A percentile compares a stretch with the other conserved stretches of the same genome.
Evolutionary conservation across 2,329 filamentous ascomycete species (phyloP).

Genomic region (Hypoxylon sp.): DNA sequence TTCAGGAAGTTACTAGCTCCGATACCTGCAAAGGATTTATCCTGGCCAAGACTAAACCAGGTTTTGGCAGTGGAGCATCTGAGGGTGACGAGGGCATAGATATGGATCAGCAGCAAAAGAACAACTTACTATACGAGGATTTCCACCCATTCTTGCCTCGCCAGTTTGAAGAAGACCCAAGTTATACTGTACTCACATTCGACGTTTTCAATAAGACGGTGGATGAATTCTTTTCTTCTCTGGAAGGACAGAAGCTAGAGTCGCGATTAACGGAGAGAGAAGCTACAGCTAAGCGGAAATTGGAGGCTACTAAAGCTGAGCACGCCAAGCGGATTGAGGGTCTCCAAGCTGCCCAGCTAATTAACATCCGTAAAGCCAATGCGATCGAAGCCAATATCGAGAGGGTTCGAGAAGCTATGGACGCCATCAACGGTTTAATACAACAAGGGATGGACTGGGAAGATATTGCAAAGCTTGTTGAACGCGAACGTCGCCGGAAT

Average conservation of each 20-base stretch:
- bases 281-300: constrained; percentile 81
- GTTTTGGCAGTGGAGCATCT: constrained; percentile 44
- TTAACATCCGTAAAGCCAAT: constrained; percentile 89
- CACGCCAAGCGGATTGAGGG: constrained; percentile 88
- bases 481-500: constrained; percentile 82
- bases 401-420: constrained; percentile 91
- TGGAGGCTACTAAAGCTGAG: constrained; percentile 86
- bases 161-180: constrained; percentile 78
- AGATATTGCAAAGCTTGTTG: constrained; percentile 88
- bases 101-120: constrained; percentile 56
- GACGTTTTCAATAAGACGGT: constrained; percentile 92
- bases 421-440: constrained; percentile 92
- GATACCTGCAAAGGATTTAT: constrained; percentile 85
- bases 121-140: constrained; percentile 84
- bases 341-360: constrained; percentile 81
- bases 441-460: constrained; percentile 98
- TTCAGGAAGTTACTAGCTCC: constrained; percentile 75
- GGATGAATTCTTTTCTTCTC: constrained; percentile 96
- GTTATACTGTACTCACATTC: constrained; percentile 78
- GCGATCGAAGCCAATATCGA: constrained; percentile 93
- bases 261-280: constrained; percentile 86
- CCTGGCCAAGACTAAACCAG: constrained; percentile 74
- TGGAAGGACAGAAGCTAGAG: constrained; percentile 93
- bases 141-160: constrained; percentile 92
- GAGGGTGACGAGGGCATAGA: constrained; percentile 54